Base-by-base conservation (phyloP, 495 filamentous ascomycete genomes). In the Hyaloscypha finlandica region DNA sequence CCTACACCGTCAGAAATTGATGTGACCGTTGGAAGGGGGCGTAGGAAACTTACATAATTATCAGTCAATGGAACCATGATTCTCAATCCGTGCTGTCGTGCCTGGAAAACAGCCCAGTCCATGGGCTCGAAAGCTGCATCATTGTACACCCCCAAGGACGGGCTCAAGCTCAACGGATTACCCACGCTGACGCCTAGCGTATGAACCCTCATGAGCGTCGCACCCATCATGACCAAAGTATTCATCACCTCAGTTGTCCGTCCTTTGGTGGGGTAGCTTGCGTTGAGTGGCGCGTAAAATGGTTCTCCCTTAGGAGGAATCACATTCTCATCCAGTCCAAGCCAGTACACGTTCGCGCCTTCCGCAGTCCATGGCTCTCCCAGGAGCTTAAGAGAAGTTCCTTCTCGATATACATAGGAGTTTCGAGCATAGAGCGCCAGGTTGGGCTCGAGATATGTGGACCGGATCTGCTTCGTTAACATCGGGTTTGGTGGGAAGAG, bases 271-370 rank as follows among this genome's bases (percentile, higher is more conserved):
- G 84, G 83, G 65, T 85, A 86, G 64, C 78, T 82, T 25, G 82
- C 79, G 22, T 81, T 81, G 52, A 72, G 75, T 4, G 78, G 77
- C 0, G 78, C 78, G 63, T 85, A 83, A 71, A 76, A 85, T 6
- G 83, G 83, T 65, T 81, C 74, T 8, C 78, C 82, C 1, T 75
- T 66, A 0, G 82, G 79, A 2, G 83, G 83, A 8, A 75, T 76
- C 25, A 86, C 83, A 71, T 86, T 86, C 75, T 86, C 83, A 68
- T 86, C 83, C 0, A 86, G 78, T 1, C 84, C 83, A 25, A 85
- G 77, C 84, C 84, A 86, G 74, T 86, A 86, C 8, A 86, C 77
- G 66, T 86, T 86, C 8, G 80, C 79, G 0, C 82, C 84, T 48
- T 80, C 78, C 1, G 80, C 81, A 59, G 80, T 82, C 80, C 79